Evolutionary conservation across 179 eudicot genomes (phyloP), one percentile per base, ranked within the genome.

Genomic region (Silene noctiflora): DNA sequence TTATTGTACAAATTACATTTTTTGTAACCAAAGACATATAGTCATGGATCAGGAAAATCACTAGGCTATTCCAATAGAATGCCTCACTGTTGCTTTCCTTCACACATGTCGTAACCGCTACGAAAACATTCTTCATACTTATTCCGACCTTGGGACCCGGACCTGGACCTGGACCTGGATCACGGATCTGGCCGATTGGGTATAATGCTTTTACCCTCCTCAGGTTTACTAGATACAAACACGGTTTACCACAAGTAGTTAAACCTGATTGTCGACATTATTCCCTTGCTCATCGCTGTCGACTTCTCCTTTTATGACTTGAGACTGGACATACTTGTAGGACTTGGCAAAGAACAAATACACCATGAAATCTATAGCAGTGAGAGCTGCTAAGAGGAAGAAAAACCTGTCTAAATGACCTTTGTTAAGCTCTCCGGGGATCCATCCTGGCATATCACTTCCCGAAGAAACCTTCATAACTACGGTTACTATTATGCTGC

Each of bases 351-450:
- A 87, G 12, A 79, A 72, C 31, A 81, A 22, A 75, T 88, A 90
- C 17, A 83, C 86, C 65, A 85, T 56, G 19, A 87, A 80, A 82
- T 90, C 94, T 4, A 82, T 53, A 1, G 82, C 59, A 4, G 94
- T 83, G 19, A 90, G 72, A 19, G 65, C 82, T 11, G 90, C 91
- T 11, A 90, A 58, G 3, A 90, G 81, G 83, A 84, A 88, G 77
- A 66, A 90, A 72, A 90, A 88, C 73, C 80, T 83, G 56, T 87
- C 94, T 76, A 90, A 48, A 59, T 87, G 94, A 16, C 92, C 96
- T 69, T 73, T 71, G 76, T 91, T 88, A 0, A 89, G 90, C 56
- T 91, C 88, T 56, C 83, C 86, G 0, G 96, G 96, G 9, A 91
- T 91, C 96, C 96, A 89, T 5, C 96, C 96, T 0, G 89, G 86